Evolutionary conservation across 2,329 filamentous ascomycete species (phyloP).

Genomic region (Phymatotrichopsis omnivora): DNA sequence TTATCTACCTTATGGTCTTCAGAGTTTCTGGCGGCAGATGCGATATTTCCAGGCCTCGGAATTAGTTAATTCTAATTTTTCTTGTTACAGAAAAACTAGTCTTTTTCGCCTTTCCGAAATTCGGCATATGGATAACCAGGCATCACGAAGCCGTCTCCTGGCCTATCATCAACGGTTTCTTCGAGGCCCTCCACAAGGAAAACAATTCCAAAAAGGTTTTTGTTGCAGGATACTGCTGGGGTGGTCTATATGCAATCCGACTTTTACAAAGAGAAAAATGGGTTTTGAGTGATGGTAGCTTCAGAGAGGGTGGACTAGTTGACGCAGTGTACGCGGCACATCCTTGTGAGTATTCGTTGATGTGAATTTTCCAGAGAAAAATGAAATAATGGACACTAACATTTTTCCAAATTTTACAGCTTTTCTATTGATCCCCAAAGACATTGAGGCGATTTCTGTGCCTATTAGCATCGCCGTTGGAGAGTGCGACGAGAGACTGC

Average conservation of each 20-base stretch:
- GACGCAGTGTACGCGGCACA: conserved; percentile 27
- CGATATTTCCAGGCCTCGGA: too few species aligned
- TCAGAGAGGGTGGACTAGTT: conserved; percentile 23
- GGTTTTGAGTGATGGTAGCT: conserved; percentile 21
- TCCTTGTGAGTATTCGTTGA: conserved; percentile 18
- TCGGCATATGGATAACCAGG: conserved; percentile 22
- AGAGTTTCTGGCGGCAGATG: background rate
- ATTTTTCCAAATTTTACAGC: too few species aligned
- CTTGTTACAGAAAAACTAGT: too few species aligned
- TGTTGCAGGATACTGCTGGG: conserved; percentile 54
- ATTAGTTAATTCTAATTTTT: too few species aligned
- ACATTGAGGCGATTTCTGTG: conserved; percentile 39
- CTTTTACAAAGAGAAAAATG: conserved; percentile 38
- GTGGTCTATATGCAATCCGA: conserved; percentile 46
- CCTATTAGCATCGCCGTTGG: conserved; percentile 43
- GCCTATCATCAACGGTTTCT: conserved; percentile 27
- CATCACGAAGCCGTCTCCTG: conserved; percentile 25
- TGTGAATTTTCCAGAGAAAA: background rate
- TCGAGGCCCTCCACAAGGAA: conserved; percentile 24
- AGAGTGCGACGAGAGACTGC: conserved; percentile 39
- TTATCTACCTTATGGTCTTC: background rate
- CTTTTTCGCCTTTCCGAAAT: background rate
- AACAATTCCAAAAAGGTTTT: conserved; percentile 38
- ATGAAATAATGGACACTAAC: too few species aligned
- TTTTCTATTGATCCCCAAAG: conserved; percentile 40